Evolutionary conservation across 345 rosid species (phyloP).

Genomic region (Gossypium sturtianum): DNA sequence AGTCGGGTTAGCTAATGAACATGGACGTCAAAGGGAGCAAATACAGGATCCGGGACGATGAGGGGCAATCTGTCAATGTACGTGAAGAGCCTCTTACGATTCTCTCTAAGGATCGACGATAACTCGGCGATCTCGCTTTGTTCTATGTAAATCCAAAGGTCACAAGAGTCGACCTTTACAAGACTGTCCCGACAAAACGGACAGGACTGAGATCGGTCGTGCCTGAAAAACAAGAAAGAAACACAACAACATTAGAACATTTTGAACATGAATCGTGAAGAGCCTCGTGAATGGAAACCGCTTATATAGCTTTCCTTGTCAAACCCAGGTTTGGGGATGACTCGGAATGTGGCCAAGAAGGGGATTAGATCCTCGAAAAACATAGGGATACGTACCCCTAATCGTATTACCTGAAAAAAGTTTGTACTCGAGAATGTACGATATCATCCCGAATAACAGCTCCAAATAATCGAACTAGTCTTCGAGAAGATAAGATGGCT

Average conservation of each 20-base stretch:
- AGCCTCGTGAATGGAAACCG: too few relatives aligned
- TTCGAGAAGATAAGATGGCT: neutral
- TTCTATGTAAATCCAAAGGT: constrained; percentile 64
- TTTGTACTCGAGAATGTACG: neutral
- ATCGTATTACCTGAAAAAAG: neutral
- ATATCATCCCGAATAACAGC: neutral
- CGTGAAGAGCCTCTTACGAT: constrained; percentile 34
- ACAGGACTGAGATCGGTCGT: constrained; percentile 61
- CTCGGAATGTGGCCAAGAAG: too few relatives aligned
- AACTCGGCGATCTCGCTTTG: constrained; percentile 38
- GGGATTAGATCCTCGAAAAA: too few relatives aligned
- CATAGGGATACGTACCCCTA: too few relatives aligned
- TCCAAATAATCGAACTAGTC: neutral
- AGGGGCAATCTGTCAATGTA: constrained; percentile 67
- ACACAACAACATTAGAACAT: neutral
- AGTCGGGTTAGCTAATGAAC: constrained; percentile 27
- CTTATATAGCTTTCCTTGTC: too few relatives aligned
- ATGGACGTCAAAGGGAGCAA: constrained; percentile 40
- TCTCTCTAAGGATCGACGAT: constrained; percentile 37
- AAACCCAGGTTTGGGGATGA: too few relatives aligned
- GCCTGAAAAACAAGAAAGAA: constrained; percentile 38
- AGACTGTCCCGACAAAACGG: constrained; percentile 76
- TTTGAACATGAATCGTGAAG: neutral
- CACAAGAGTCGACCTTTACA: constrained; percentile 48
- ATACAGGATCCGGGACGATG: constrained; percentile 44